Evolutionary conservation across 2,329 filamentous ascomycete species (phyloP), one percentile per base, ranked within the genome.

Genomic region (Capronia epimyces): DNA sequence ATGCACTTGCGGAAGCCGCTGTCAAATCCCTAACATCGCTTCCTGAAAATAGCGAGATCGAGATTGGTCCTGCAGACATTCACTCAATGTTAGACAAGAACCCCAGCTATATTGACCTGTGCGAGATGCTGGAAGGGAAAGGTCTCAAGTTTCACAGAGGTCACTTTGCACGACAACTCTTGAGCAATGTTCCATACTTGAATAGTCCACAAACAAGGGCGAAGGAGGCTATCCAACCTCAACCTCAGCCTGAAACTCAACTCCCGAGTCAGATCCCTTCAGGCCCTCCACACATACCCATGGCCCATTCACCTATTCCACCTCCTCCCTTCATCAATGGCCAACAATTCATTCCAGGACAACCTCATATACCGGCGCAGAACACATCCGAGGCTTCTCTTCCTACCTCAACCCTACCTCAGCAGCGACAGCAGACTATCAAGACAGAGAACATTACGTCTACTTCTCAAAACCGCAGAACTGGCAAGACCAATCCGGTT

Each of bases 41-140:
- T 20, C 64, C 68, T 2, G 66, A 66, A 18, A 80, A 80, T 55
- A 53, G 59, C 2, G 59, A 58, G 16, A 72, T 69, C 34, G 58
- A 60, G 5, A 62, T 76, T 6, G 63, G 65, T 8, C 50, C 67
- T 7, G 63, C 69, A 8, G 64, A 71, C 16, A 66, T 82, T 8
- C 62, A 73, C 18, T 62, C 60, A 1, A 68, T 81, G 31, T 66
- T 82, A 7, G 68, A 79, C 43, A 61, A 65, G 6, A 80, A 81
- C 56, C 77, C 78, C 1, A 77, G 71, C 2, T 82, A 81, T 55
- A 71, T 74, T 52, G 70, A 77, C 44, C 64, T 82, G 2, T 82
- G 79, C 58, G 71, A 77, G 52, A 67, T 69, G 40, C 63, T 82
- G 3, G 79, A 82, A 54, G 61, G 58, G 1, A 69, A 69, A 57